These are phyloP conservation scores for Sequoiadendron giganteum DNA, from an alignment of 75 land plant genomes.

Conservation along the genomic window DNA sequence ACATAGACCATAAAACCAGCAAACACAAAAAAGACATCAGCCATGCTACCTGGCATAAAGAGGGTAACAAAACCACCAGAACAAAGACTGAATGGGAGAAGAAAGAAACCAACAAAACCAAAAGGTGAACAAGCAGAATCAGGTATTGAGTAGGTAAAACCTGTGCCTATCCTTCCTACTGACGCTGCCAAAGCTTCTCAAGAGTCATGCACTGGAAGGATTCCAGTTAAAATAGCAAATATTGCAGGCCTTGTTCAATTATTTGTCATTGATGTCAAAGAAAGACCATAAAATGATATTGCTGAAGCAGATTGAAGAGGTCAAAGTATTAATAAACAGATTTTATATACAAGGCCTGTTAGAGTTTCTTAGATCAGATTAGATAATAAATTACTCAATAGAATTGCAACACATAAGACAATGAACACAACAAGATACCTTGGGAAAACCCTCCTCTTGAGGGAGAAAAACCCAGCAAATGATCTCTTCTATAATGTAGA, in stretches of 20 bases:
- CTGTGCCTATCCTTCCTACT: constrained; percentile 68
- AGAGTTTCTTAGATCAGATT: too few species aligned
- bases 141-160: constrained; percentile 54
- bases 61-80: constrained; percentile 63
- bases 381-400: too few species aligned
- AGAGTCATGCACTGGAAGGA: constrained; percentile 46
- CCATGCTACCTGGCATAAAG: constrained; percentile 61
- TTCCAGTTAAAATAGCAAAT: constrained; percentile 48
- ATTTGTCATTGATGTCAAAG: too few species aligned
- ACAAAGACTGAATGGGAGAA: constrained; percentile 62
- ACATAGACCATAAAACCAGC: constrained; percentile 69
- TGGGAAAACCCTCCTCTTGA: too few species aligned
- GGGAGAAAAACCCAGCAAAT: too few species aligned
- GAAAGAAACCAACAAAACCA: constrained; percentile 64
- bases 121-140: constrained; percentile 56
- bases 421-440: too few species aligned
- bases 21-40: constrained; percentile 54
- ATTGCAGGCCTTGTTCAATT: constrained; percentile 63
- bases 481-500: too few species aligned
- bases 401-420: too few species aligned
- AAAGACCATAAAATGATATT: too few species aligned
- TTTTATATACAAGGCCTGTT: too few species aligned
- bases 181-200: constrained; percentile 60
- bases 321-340: too few species aligned
- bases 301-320: too few species aligned